Evolutionary conservation across 805 yeast species (phyloP).

Genomic region (Saccharomycopsis sp.): DNA sequence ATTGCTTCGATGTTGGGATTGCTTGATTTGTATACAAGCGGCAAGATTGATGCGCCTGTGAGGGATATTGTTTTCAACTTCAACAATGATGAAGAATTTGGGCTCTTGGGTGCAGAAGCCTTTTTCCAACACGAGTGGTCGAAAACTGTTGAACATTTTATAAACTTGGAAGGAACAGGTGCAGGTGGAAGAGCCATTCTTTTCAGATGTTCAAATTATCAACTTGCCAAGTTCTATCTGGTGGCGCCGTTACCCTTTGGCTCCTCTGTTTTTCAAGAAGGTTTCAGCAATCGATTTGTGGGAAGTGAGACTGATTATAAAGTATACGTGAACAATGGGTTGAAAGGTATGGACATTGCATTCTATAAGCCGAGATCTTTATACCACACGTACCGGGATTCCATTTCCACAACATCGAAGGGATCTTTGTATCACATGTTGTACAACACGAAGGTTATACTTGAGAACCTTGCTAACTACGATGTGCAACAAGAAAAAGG

Average conservation of each 20-base stretch:
- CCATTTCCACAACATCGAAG: slow-evolving; percentile 50
- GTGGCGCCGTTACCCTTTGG: slow-evolving; percentile 57
- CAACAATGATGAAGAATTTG: slow-evolving; percentile 86
- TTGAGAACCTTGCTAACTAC: slow-evolving; percentile 25
- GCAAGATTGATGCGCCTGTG: slow-evolving; percentile 39
- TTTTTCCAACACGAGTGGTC: slow-evolving; percentile 71
- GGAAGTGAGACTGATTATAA: slow-evolving; percentile 81
- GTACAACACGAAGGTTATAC: slow-evolving; percentile 55
- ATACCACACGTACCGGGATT: slow-evolving; percentile 74
- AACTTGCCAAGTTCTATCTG: slow-evolving; percentile 51
- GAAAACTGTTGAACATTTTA: slow-evolving; percentile 47
- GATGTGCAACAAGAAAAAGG: neutral
- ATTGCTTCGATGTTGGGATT: slow-evolving; percentile 72
- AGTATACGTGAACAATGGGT: slow-evolving; percentile 55
- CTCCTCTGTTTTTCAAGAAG: slow-evolving; percentile 74
- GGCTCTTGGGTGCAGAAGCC: slow-evolving; percentile 70
- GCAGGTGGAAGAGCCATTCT: slow-evolving; percentile 79
- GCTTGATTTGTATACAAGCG: slow-evolving; percentile 37
- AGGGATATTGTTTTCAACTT: slow-evolving; percentile 75
- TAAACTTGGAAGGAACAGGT: slow-evolving; percentile 89
- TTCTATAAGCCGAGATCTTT: slow-evolving; percentile 77
- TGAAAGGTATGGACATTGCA: slow-evolving; percentile 85
- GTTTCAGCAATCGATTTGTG: slow-evolving; percentile 63
- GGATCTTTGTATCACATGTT: slow-evolving; percentile 83
- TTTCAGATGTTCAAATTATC: slow-evolving; percentile 76